Evolutionary conservation across 1,284 basidiomycete species (phyloP), one percentile per base, ranked within the genome.

Genomic region (Omphalotus olearius): DNA sequence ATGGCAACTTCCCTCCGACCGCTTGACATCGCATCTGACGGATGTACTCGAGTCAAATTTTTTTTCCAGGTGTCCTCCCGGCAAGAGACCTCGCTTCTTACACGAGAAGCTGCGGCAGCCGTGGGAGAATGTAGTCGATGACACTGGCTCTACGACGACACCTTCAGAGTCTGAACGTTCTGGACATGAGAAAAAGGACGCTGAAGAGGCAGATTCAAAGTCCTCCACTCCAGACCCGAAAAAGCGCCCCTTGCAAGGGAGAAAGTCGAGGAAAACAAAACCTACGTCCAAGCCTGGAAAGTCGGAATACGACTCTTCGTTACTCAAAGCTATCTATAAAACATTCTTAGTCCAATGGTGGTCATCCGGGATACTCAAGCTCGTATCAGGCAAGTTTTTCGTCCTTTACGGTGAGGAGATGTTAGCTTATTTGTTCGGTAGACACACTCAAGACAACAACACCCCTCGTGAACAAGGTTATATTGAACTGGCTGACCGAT

Each of bases 401-500:
- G 14, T 14, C 23, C 38, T 20, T 20, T 28, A 18, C 13, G 17
- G 20, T 9, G 25, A 43, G 16, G 36, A 9, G 26, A 40, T 50
- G 20, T 39, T 40, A 5, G 23, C 45, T 44, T 7, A 10, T 28
- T 1, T 48, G 10, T 20, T 36, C 17, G 38, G 2, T 48, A 82
- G 82, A 80, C 54, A 79, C 76, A 0, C 70, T 85, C 36, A 75
- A 72, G 47, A 82, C 82, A 3, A 82, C 78, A 0, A 76, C 80
- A 1, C 84, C 85, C 0, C 71, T 87, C 1, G 65, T 89, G 23
- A 83, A 73, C 54, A 83, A 83, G 57, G 70, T 79, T 1, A 65
- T 91, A 4, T 72, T 91, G 35, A 74, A 74, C 1, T 88, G 83
- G 74, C 72, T 86, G 16, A 71, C 74, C 0, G 65, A 74, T 1